Base-by-base conservation (phyloP, 2,329 filamentous ascomycete species). In the Aspergillus sp. region DNA sequence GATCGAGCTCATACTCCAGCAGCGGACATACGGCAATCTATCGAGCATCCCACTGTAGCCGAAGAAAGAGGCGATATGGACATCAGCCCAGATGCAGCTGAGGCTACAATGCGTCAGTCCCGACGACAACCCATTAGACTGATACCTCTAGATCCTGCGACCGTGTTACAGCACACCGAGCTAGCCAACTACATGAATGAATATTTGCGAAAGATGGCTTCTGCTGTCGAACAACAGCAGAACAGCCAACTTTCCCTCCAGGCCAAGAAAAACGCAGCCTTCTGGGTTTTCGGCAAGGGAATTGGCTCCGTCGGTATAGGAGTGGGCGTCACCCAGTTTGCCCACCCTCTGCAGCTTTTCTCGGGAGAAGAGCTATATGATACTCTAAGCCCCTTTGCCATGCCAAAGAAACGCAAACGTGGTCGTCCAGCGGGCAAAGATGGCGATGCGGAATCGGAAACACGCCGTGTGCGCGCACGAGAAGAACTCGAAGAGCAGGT, bases 221-320 rank as follows among this genome's bases (percentile, higher is more conserved):
- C 75, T 12, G 80, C 79, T 9, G 67, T 68, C 6, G 76, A 73
- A 31, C 68, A 76, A 20, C 87, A 84, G 63, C 64, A 74, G 5
- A 68, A 75, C 6, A 75, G 79, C 36, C 79, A 76, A 52, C 67
- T 75, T 14, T 63, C 72, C 12, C 70, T 73, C 0, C 75, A 82
- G 47, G 85, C 86, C 2, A 89, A 85, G 73, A 85, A 83, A 68
- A 89, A 88, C 59, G 88, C 87, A 0, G 80, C 81, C 11, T 80
- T 82, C 65, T 89, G 84, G 78, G 80, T 90, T 4, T 80, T 84
- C 60, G 84, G 83, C 5, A 70, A 76, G 52, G 86, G 86, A 6
- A 76, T 88, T 50, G 84, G 82, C 47, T 79, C 79, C 47, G 78
- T 87, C 7, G 84, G 84, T 11, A 57, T 73, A 6, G 78, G 77